Evolutionary conservation across 2,329 filamentous ascomycete species (phyloP).

Genomic region (Celoporthe dispersa): DNA sequence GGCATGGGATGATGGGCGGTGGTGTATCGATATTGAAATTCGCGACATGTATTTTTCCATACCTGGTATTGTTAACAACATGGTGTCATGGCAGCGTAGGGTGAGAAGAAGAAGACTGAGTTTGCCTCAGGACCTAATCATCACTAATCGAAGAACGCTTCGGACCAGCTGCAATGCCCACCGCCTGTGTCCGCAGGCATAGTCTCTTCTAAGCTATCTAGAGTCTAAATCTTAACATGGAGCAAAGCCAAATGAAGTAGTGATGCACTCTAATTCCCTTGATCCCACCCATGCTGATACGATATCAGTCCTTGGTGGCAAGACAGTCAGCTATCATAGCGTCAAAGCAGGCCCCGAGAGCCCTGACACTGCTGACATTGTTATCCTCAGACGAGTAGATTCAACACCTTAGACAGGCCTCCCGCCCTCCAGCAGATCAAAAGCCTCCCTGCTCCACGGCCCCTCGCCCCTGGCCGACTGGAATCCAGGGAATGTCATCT

Average conservation of each 20-base stretch:
- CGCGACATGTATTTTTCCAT: neutral
- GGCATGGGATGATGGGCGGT: neutral
- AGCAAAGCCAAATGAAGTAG: neutral
- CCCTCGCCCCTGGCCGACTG: slow-evolving; percentile 56
- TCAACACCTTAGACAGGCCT: slow-evolving; percentile 47
- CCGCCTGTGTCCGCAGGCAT: too few relatives aligned
- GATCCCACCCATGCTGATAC: too few relatives aligned
- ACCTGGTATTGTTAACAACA: neutral
- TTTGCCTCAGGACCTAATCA: neutral
- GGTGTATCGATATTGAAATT: neutral
- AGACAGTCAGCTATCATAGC: neutral
- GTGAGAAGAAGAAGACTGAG: neutral
- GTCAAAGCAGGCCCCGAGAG: neutral
- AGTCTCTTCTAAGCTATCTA: neutral
- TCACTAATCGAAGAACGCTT: neutral
- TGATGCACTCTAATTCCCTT: neutral
- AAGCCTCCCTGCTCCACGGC: slow-evolving; percentile 71
- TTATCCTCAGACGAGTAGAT: neutral
- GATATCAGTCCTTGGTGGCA: neutral
- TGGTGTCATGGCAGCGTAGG: neutral
- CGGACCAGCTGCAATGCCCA: neutral
- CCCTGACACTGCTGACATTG: neutral
- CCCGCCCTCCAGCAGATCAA: slow-evolving; percentile 66
- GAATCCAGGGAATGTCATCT: slow-evolving; percentile 47
- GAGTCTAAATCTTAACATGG: neutral